Conservation (phyloP, 2,329 filamentous ascomycete genomes). For the Fusarium duplospermum region DNA sequence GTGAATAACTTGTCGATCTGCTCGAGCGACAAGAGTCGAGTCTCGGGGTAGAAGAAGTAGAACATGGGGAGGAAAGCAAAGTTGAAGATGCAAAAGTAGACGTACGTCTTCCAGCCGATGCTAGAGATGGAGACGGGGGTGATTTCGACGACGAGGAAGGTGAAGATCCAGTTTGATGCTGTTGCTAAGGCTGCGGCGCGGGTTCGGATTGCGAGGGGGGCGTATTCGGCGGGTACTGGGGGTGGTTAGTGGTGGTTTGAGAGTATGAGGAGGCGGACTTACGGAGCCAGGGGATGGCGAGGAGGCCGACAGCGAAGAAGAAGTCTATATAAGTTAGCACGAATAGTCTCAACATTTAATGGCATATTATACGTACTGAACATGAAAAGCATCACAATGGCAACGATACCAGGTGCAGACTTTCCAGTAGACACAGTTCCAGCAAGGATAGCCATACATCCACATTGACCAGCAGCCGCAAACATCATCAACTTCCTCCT, state of each 20-base stretch:
- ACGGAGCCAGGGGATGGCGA: constrained; percentile 54
- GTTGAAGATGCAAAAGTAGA: constrained; percentile 54
- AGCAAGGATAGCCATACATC: constrained; percentile 60
- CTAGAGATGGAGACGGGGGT: constrained; percentile 52
- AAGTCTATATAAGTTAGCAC: constrained; percentile 43
- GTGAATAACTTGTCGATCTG: constrained; percentile 59
- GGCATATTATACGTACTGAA: constrained; percentile 43
- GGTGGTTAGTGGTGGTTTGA: constrained; percentile 5
- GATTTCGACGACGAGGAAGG: constrained; percentile 53
- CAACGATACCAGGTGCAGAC: constrained; percentile 54
- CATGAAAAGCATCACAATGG: constrained; percentile 57
- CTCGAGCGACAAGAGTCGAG: constrained; percentile 60
- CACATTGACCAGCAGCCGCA: constrained; percentile 49
- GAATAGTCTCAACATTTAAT: neutral
- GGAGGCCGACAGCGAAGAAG: constrained; percentile 55
- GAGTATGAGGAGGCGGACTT: constrained; percentile 4
- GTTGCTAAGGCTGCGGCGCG: constrained; percentile 53
- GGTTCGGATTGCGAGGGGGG: constrained; percentile 53
- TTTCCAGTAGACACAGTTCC: constrained; percentile 55
- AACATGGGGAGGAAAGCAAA: constrained; percentile 55
- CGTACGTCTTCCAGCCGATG: constrained; percentile 53
- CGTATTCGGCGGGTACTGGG: constrained; percentile 56
- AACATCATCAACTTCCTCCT: constrained; percentile 70
- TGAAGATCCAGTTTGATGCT: constrained; percentile 53
- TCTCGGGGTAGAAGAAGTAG: constrained; percentile 63